Base-by-base conservation (phyloP, 2,329 filamentous ascomycete genomes). In the Exophiala spinifera region DNA sequence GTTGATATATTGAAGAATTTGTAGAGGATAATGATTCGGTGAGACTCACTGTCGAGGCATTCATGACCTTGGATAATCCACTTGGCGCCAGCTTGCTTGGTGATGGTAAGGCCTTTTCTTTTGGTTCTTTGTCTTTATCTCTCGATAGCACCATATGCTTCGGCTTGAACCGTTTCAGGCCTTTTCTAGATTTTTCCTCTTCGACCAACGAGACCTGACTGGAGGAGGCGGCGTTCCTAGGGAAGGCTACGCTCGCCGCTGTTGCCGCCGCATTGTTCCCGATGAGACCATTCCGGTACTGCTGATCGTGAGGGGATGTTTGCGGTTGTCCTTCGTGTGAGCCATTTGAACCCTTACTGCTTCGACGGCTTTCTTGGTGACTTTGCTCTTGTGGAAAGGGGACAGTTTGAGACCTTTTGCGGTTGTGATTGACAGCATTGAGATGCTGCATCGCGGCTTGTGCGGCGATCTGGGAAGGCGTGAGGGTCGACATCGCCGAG, bases 101-200 rank as follows among this genome's bases (percentile, higher is more conserved):
- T 6, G 82, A 85, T 0, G 83, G 81, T 28, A 82, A 66, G 1
- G 78, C 74, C 48, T 77, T 77, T 19, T 78, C 72, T 59, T 77
- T 79, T 49, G 40, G 56, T 56, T 53, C 66, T 50, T 69, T 61
- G 54, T 83, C 79, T 62, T 80, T 83, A 42, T 84, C 79, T 57
- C 81, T 79, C n/a, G 79, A 80, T 14, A 84, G 78, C 3, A 77
- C 79, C 60, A 86, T 84, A 59, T 79, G 81, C 69, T 86, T 86
- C 1, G 83, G 83, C 64, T 86, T 86, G 65, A 87, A 87, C 68
- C 86, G 86, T 79, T 84, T 86, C 34, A 81, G 81, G 64, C 79
- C 79, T 55, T 79, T 76, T 64, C 84, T 84, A 48, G 73, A 68
- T 53, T 75, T 72, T 39, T 67, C 69, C 51, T 73, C 70, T 23